phyloP scores from a whole-genome alignment of 2,329 filamentous ascomycete species.

The Didymosphaeria variabile region DNA sequence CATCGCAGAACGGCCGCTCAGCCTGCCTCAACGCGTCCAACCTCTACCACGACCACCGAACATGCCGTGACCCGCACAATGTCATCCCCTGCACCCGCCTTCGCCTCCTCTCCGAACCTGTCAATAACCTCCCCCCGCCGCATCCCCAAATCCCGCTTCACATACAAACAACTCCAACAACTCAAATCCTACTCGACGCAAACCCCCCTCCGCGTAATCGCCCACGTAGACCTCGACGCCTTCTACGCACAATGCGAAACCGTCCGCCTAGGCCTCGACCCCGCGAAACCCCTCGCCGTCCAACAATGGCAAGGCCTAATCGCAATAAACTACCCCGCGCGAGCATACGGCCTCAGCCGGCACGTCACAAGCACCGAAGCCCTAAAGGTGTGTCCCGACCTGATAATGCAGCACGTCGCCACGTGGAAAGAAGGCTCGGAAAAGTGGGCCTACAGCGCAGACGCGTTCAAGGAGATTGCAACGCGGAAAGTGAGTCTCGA shows the following conservation, averaged over 20 bases:
- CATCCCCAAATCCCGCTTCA: conserved; percentile 74
- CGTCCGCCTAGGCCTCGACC: conserved; percentile 78
- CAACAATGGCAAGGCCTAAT: conserved; percentile 97
- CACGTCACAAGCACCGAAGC: conserved; percentile 84
- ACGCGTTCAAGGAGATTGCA: conserved; percentile 79
- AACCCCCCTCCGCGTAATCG: conserved; percentile 84
- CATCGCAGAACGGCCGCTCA: background rate
- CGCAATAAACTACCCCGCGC: conserved; percentile 93
- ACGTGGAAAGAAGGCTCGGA: conserved; percentile 94
- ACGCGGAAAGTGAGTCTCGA: conserved; percentile 95
- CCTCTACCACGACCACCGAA: background rate
- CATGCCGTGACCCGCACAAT: conserved; percentile 40
- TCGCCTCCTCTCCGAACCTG: conserved; percentile 56
- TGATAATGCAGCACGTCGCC: conserved; percentile 90
- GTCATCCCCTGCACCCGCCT: conserved; percentile 60
- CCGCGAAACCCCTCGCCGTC: conserved; percentile 85
- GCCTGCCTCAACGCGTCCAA: background rate
- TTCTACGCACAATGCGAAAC: conserved; percentile 97
- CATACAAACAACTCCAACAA: conserved; percentile 81
- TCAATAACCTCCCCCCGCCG: conserved; percentile 47
- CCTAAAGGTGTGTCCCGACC: conserved; percentile 81
- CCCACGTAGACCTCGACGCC: conserved; percentile 94
- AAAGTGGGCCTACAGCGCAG: conserved; percentile 88
- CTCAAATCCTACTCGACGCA: conserved; percentile 75
- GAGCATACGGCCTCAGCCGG: conserved; percentile 78